Base-by-base conservation (phyloP, 2,329 filamentous ascomycete genomes). In the Rachicladosporium sp. region DNA sequence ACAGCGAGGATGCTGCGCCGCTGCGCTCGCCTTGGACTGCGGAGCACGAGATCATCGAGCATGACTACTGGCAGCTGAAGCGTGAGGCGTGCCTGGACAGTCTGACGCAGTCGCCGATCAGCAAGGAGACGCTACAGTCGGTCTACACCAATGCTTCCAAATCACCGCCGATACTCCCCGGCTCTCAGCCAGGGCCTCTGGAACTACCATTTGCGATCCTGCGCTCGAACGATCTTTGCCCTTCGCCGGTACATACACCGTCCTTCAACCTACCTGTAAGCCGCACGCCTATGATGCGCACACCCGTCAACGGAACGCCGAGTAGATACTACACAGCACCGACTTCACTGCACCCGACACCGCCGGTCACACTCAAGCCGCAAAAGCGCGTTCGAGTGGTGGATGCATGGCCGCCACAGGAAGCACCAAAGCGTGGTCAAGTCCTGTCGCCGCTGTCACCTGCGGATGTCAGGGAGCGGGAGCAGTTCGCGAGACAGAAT, bases 141-240 rank as follows among this genome's bases (percentile, higher is more conserved):
- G 29, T 34, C 11, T 10, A 15, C 10, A 31, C 38, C 15, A 15
- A 11, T 21, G 35, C 35, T 12, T 27, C 31, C 7, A 40, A 33
- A 7, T 33, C 38, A 15, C 5, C 13, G 11, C 19, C 38, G 7
- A 31, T 34, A 3, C 33, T 29, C 23, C 35, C 35, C 11, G 30
- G 27, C n/a, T 40, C 38, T n/a, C 29, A 35, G 15, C 15, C 15
- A 19, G 15, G 15, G 15, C 15, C 15, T 19, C 15, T 19, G 15
- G 15, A 19, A 19, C 15, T 19, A 19, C 15, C 15, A 37, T 41
- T 10, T 35, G 46, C 12, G 38, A 19, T 19, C 15, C 15, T 19
- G 15, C 43, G 4, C 45, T 45, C 34, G 39, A 44, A 11, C 43
- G 44, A 4, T 42, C 36, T 29, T 36, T 42, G 23, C 30, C 31